These are phyloP conservation scores for Manihot esculenta DNA, from an alignment of 441 rosid genomes.

Conservation along the genomic window DNA sequence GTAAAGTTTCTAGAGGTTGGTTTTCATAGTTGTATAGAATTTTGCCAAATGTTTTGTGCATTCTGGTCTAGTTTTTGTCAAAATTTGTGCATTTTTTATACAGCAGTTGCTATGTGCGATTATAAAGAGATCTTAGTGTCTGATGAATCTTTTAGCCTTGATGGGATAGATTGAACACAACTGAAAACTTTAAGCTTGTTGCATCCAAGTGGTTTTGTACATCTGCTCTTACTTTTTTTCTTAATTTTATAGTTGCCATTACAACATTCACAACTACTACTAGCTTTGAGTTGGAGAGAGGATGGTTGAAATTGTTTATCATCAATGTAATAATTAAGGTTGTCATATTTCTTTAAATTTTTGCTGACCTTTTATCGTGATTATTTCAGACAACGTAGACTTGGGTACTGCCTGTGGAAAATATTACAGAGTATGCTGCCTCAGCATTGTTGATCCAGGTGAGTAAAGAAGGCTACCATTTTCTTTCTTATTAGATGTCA, in stretches of 20 bases:
- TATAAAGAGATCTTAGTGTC: too few relatives aligned
- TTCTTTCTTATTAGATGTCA: not conserved
- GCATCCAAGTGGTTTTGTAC: not conserved
- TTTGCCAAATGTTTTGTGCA: too few relatives aligned
- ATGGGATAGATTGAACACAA: not conserved
- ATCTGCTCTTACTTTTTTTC: not conserved
- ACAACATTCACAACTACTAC: not conserved
- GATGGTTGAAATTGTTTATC: not conserved
- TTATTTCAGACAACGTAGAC: slow-evolving; percentile 66
- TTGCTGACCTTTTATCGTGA: not conserved
- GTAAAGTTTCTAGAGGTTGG: too few relatives aligned
- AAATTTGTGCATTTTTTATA: not conserved
- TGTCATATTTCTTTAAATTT: not conserved
- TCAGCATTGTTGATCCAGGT: slow-evolving; percentile 84
- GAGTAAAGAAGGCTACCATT: not conserved
- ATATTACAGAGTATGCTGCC: slow-evolving; percentile 83
- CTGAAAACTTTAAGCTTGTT: not conserved
- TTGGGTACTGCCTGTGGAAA: slow-evolving; percentile 91
- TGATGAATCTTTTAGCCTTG: too few relatives aligned
- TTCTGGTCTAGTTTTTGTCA: not conserved
- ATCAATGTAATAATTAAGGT: not conserved
- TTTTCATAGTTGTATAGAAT: not conserved
- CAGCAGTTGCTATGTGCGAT: not conserved
- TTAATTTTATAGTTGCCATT: not conserved
- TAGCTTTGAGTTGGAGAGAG: not conserved